Evolutionary conservation across 352 stramenopile genomes (phyloP), one percentile per base, ranked within the genome.

Genomic region (Globisporangium lucens): DNA sequence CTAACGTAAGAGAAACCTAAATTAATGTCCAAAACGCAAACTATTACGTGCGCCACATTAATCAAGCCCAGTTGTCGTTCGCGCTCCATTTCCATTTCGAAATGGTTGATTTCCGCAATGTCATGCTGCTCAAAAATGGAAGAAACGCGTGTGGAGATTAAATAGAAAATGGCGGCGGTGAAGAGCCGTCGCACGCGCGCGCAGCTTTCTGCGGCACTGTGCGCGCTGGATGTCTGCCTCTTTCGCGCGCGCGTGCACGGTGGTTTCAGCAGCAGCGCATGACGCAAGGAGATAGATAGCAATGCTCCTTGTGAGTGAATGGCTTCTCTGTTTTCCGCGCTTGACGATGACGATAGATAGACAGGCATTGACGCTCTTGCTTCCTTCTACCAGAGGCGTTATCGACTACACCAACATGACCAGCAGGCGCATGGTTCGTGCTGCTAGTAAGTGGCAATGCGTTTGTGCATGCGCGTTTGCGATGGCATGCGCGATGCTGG

Each of bases 361-460:
- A 27, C n/a, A 55, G 35, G 2, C 56, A 52, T 46, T 62, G 56
- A 52, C 56, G 56, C 56, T 62, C 36, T 52, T 62, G 17, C 51
- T 56, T 27, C 27, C 22, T 30, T 22, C n/a, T 3, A 27, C 51
- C 24, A 20, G 22, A 56, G 51, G 7, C 22, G 22, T 20, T 9
- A 56, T 33, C 22, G 5, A 22, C 22, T 9, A 13, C 20, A 29
- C n/a, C n/a, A 56, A 6, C 22, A 35, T 56, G 51, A 35, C 22
- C 51, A 27, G 10, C 51, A 56, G 24, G 24, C 24, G 24, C 24
- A 24, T 24, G 24, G 24, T 24, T 24, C 24, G 24, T 24, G 24
- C 22, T 8, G 35, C 9, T 2, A 24, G 24, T 24, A 35, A 20
- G 2, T 35, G 51, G 51, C 51, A 12, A 17, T 17, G 51, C 22